Evolutionary conservation across 73 alveolate genomes (phyloP).

Genomic region (Paramecium sonneborni): DNA sequence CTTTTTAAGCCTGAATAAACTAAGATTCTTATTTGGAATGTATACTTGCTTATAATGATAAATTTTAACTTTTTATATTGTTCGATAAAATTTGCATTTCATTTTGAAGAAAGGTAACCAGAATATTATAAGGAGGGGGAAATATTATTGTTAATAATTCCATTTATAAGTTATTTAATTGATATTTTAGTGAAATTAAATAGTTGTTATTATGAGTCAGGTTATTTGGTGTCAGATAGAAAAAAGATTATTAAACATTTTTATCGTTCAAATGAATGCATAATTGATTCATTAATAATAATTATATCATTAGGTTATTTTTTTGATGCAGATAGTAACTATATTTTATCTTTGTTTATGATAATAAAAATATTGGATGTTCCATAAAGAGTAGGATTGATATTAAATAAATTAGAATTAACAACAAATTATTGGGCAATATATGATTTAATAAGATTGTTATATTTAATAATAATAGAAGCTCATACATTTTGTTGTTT

Average conservation of each 20-base stretch:
- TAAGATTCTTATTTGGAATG: not conserved
- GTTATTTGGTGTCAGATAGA: not conserved
- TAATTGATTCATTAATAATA: not conserved
- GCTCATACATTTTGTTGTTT: conserved; percentile 33
- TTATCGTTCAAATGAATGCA: not conserved
- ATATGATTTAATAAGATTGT: conserved; percentile 8
- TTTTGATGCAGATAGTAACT: not conserved
- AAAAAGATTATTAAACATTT: not conserved
- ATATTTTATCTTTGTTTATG: not conserved
- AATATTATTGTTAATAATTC: not conserved
- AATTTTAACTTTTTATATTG: not conserved
- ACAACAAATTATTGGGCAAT: conserved; percentile 28
- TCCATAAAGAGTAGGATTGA: not conserved
- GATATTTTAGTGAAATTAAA: conserved; percentile 7
- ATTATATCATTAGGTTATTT: not conserved
- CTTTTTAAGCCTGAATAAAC: conserved; percentile 14
- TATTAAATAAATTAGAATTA: conserved; percentile 11
- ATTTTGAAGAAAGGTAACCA: not conserved
- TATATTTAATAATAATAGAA: not conserved
- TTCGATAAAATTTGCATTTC: conserved; percentile 20
- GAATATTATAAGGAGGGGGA: not conserved
- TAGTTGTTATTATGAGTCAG: conserved; percentile 38
- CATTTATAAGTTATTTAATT: not conserved
- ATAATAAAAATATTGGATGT: conserved; percentile 21
- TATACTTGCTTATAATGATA: not conserved